Evolutionary conservation across 176 grass and related monocot species (phyloP).

Genomic region (Dactylis glomerata): DNA sequence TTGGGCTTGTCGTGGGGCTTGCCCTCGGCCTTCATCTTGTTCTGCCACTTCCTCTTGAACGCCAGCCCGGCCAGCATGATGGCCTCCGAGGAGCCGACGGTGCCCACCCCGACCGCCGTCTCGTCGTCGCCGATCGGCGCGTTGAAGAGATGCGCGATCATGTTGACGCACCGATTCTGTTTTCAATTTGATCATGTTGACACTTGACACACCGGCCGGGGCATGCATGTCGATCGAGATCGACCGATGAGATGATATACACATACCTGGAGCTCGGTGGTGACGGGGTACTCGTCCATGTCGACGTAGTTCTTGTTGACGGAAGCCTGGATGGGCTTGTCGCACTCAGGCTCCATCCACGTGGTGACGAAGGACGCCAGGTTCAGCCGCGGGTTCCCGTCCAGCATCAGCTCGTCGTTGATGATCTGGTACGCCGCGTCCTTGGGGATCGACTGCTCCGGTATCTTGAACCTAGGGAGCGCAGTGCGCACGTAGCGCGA

Average conservation of each 20-base stretch:
- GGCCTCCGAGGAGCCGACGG: slow-evolving; percentile 77
- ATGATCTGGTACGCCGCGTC: slow-evolving; percentile 96
- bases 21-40: slow-evolving; percentile 55
- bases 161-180: slow-evolving; percentile 84
- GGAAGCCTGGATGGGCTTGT: slow-evolving; percentile 73
- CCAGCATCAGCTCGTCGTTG: slow-evolving; percentile 94
- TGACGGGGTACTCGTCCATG: slow-evolving; percentile 99
- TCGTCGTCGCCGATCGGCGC: slow-evolving; percentile 71
- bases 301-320: slow-evolving; percentile 99
- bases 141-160: slow-evolving; percentile 73
- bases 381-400: slow-evolving; percentile 86
- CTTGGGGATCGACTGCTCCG: slow-evolving; percentile 62
- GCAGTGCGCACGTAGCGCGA: slow-evolving; percentile 72
- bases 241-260: not conserved
- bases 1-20: slow-evolving; percentile 74
- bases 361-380: slow-evolving; percentile 92
- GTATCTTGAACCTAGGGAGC: slow-evolving; percentile 57
- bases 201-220: no score
- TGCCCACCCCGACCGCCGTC: slow-evolving; percentile 63
- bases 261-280: slow-evolving; percentile 93
- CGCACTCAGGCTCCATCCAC: slow-evolving; percentile 97
- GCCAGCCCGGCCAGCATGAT: slow-evolving; percentile 79
- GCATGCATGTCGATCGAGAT: not conserved
- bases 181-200: not conserved
- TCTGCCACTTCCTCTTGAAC: slow-evolving; percentile 79